phyloP scores from a whole-genome alignment of 169 alveolate genomes.

The Besnoitia besnoiti region DNA sequence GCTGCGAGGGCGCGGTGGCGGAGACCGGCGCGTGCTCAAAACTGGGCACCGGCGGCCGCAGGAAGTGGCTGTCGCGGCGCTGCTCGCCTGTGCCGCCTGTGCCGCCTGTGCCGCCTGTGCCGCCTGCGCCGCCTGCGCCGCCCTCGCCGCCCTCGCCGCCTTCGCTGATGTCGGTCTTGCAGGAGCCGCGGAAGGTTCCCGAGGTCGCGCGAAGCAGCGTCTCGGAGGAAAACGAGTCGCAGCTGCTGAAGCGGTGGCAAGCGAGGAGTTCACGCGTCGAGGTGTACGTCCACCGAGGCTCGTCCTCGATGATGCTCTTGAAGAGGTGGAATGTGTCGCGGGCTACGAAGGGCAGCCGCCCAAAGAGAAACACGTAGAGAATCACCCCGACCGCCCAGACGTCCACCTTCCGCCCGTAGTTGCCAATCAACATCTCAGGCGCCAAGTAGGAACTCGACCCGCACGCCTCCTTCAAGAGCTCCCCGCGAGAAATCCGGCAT shows the following conservation, averaged over 20 bases:
- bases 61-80: too few relatives aligned
- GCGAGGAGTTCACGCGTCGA: not conserved
- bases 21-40: too few relatives aligned
- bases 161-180: not conserved
- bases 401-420: constrained; percentile 48
- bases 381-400: constrained; percentile 46
- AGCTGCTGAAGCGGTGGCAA: not conserved
- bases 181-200: not conserved
- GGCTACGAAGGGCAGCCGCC: constrained; percentile 46
- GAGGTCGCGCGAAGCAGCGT: not conserved
- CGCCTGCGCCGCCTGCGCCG: not conserved
- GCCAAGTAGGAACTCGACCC: constrained; percentile 41
- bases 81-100: not conserved
- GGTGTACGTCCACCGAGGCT: constrained; percentile 39
- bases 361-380: constrained; percentile 32
- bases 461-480: constrained; percentile 32
- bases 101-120: not conserved
- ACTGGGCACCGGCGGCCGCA: too few relatives aligned
- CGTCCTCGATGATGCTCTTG: constrained; percentile 32
- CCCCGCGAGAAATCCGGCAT: not conserved
- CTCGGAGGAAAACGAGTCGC: not conserved
- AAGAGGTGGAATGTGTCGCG: not conserved
- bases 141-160: not conserved
- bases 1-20: too few relatives aligned
- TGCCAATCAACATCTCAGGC: constrained; percentile 45